Evolutionary conservation across 305 asterid species (phyloP).

Genomic region (Solanum hybrid): DNA sequence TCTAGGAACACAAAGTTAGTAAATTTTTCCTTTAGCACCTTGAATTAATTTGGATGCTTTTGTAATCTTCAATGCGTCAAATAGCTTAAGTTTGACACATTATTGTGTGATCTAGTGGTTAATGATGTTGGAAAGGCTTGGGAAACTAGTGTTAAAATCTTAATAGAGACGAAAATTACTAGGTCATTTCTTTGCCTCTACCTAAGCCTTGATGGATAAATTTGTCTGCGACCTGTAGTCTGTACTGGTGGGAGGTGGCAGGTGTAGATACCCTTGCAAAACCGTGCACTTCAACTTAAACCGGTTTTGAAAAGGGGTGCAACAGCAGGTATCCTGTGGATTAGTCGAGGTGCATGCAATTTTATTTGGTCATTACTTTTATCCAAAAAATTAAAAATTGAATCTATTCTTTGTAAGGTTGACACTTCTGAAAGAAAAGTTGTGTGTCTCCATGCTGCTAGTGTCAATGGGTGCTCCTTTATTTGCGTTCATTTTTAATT

Average conservation of each 20-base stretch:
- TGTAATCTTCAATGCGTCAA: background rate
- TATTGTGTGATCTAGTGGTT: background rate
- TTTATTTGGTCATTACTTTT: background rate
- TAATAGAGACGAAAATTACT: background rate
- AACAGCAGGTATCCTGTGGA: background rate
- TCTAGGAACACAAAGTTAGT: background rate
- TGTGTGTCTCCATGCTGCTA: background rate
- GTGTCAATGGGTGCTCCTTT: background rate
- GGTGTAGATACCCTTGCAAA: background rate
- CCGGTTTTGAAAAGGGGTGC: background rate
- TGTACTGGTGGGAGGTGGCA: background rate
- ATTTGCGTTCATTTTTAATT: background rate
- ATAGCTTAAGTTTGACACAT: background rate
- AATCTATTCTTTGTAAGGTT: background rate
- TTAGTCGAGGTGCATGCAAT: background rate
- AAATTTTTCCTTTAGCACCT: background rate
- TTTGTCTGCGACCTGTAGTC: background rate
- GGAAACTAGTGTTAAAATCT: background rate
- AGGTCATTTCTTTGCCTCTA: background rate
- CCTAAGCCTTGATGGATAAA: background rate
- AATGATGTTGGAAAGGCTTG: background rate
- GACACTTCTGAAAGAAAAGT: background rate
- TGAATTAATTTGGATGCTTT: background rate
- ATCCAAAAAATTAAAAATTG: background rate
- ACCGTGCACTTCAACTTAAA: background rate